Conservation (phyloP, 306 rosid genomes). For the Medicago arabica region DNA sequence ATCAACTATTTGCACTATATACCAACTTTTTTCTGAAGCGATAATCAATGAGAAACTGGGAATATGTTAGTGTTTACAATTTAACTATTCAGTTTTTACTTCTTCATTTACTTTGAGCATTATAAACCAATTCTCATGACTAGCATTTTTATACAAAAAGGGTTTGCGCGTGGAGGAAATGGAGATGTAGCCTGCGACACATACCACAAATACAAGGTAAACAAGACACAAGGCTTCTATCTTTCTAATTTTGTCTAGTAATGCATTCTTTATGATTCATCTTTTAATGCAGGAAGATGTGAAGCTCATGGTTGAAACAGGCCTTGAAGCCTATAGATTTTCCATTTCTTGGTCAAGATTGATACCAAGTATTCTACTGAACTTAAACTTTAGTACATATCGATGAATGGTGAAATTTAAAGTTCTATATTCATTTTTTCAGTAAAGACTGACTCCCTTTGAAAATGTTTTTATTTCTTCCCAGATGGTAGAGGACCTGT, state of each 20-base stretch:
- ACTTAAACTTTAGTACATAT: neutral
- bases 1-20: too few species aligned
- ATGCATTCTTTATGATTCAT: conserved; percentile 3
- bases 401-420: neutral
- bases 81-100: neutral
- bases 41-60: neutral
- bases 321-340: conserved; percentile 76
- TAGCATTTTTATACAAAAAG: conserved; percentile 38
- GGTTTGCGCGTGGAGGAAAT: conserved; percentile 47
- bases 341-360: conserved; percentile 92
- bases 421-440: neutral
- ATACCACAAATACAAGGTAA: conserved; percentile 79
- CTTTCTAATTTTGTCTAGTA: neutral
- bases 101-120: neutral
- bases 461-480: neutral
- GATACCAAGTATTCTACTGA: conserved; percentile 61
- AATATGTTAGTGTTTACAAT: neutral
- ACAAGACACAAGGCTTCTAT: neutral
- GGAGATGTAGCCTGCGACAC: conserved; percentile 70
- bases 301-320: conserved; percentile 65
- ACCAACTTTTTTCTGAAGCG: too few species aligned
- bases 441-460: neutral
- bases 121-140: neutral
- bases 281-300: conserved; percentile 72
- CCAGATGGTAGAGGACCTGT: conserved; percentile 73